Percentiles rank a stretch among this genome's conserved stretches.
Conservation (phyloP, 495 filamentous ascomycete genomes). For the Mycothermus thermophilus region DNA sequence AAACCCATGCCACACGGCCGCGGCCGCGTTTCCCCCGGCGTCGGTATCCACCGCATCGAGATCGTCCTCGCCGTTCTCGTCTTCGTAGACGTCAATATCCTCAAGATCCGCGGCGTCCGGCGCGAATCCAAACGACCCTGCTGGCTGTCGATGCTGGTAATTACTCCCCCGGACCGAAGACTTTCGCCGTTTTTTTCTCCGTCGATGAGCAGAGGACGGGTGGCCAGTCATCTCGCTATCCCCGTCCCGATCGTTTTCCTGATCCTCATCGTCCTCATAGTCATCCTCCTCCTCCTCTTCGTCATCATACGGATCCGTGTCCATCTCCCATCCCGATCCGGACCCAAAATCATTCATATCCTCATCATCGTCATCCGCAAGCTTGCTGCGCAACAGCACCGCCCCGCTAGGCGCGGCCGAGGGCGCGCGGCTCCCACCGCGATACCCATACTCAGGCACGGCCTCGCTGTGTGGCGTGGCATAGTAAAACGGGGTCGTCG, state of each 20-base stretch:
- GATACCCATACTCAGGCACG: constrained; percentile 6
- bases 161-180: too few species aligned
- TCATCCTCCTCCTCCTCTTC: background rate
- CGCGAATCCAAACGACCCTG: constrained; percentile 2
- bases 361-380: constrained; percentile 17
- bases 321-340: background rate
- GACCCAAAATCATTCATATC: constrained; percentile 3
- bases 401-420: too few species aligned
- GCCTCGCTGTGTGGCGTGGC: constrained; percentile 42
- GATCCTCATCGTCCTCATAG: background rate
- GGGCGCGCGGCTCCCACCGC: constrained; percentile 11
- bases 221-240: constrained; percentile 5
- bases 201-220: background rate
- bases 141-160: too few species aligned
- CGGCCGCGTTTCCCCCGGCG: constrained; percentile 6
- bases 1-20: constrained; percentile 4
- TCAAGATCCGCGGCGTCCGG: constrained; percentile 1
- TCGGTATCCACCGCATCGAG: constrained; percentile 22
- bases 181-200: background rate
- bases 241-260: too few species aligned
- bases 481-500: constrained; percentile 35
- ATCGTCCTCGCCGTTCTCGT: constrained; percentile 14
- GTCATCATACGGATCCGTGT: constrained; percentile 1
- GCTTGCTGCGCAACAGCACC: too few species aligned
- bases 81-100: constrained; percentile 3